Conservation (phyloP, 192 early-diverging fungal species). For the Dissophora globulifera region DNA sequence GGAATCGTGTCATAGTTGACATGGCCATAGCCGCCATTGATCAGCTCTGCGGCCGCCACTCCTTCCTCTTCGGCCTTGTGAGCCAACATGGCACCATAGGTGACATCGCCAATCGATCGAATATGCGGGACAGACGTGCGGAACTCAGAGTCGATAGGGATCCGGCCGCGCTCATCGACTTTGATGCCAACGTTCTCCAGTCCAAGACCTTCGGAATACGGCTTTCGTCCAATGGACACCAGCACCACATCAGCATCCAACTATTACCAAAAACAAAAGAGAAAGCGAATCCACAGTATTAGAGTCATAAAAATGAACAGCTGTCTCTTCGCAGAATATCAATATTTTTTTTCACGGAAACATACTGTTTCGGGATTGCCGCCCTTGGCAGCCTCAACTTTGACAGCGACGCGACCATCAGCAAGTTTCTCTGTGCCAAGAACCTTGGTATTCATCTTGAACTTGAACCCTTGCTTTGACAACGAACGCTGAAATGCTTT, state of each 20-base stretch:
- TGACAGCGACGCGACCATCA: constrained; percentile 89
- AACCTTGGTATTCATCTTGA: constrained; percentile 98
- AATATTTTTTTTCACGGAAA: too few species aligned
- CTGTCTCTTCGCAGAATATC: too few species aligned
- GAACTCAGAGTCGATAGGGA: constrained; percentile 86
- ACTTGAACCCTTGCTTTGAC: constrained; percentile 96
- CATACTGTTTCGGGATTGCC: constrained; percentile 82
- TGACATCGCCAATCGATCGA: constrained; percentile 96
- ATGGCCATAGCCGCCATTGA: constrained; percentile 91
- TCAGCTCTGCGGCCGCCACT: constrained; percentile 95
- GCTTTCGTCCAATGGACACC: constrained; percentile 95
- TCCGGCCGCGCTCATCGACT: constrained; percentile 87
- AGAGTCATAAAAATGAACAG: too few species aligned
- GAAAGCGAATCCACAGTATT: too few species aligned
- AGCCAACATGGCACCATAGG: constrained; percentile 96
- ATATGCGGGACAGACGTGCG: constrained; percentile 89
- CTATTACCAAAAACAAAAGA: constrained; percentile 66
- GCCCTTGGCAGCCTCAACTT: constrained; percentile 90
- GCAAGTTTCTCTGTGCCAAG: constrained; percentile 83
- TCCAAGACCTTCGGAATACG: constrained; percentile 92
- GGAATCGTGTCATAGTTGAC: constrained; percentile 99
- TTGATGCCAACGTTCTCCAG: constrained; percentile 92
- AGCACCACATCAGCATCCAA: constrained; percentile 92
- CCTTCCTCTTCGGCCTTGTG: constrained; percentile 99
- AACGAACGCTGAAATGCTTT: constrained; percentile 93